A percentile compares a stretch with the other conserved stretches of the same genome.
phyloP scores from a whole-genome alignment of 2,329 filamentous ascomycete genomes.

The Fusarium sp. region DNA sequence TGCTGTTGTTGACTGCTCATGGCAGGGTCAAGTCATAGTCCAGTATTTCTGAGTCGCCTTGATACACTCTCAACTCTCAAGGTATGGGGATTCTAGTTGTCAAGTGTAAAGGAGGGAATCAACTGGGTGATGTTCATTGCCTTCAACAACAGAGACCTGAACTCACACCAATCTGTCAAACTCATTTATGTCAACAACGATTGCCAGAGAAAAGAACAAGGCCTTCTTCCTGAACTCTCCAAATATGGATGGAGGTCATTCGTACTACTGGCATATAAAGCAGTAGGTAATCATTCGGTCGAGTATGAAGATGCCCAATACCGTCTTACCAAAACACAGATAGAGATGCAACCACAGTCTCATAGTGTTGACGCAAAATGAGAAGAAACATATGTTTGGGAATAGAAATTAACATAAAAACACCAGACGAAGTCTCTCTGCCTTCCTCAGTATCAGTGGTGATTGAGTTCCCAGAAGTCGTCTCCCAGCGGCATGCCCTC shows the following conservation, averaged over 20 bases:
- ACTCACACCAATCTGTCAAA: not conserved
- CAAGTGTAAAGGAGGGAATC: not conserved
- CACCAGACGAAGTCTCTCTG: not conserved
- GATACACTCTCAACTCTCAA: not conserved
- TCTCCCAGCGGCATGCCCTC: not conserved
- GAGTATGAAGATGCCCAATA: not conserved
- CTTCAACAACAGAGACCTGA: not conserved
- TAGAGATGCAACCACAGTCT: not conserved
- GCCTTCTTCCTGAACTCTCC: not conserved
- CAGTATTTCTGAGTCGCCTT: not conserved
- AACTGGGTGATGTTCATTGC: not conserved
- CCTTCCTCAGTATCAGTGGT: not conserved
- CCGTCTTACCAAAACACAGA: not conserved
- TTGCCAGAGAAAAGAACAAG: not conserved
- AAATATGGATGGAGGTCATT: not conserved
- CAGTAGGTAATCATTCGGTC: not conserved
- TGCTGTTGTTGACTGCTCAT: not conserved
- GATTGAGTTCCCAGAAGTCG: not conserved
- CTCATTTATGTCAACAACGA: not conserved
- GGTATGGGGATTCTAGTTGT: not conserved
- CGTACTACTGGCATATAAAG: not conserved
- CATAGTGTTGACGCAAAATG: not conserved
- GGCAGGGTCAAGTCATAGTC: not conserved
- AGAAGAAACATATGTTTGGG: not conserved
- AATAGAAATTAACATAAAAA: too few relatives aligned